Percentiles rank a stretch among this genome's conserved stretches.
Evolutionary conservation across 257 asterid genomes (phyloP).

Genomic region (Leptodermis oblonga): DNA sequence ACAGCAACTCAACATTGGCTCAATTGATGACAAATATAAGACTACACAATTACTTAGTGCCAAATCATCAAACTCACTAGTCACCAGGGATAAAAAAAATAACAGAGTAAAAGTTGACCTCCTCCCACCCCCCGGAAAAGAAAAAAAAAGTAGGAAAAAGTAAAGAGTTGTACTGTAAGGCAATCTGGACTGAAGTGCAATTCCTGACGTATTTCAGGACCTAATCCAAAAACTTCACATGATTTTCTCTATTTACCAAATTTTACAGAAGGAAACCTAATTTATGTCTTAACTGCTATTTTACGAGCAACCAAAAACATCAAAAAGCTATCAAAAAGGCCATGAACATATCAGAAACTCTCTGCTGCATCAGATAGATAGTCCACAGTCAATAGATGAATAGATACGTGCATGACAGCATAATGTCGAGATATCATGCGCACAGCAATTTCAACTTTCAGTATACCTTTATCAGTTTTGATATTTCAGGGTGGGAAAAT

Average conservation of each 20-base stretch:
- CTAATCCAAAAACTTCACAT: not conserved
- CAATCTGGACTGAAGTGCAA: not conserved
- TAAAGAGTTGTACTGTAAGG: not conserved
- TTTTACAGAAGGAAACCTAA: not conserved
- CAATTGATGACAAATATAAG: not conserved
- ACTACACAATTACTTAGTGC: not conserved
- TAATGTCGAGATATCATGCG: not conserved
- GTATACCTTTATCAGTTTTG: conserved; percentile 69
- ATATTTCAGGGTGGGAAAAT: conserved; percentile 69
- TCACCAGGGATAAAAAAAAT: not conserved
- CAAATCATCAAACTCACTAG: not conserved
- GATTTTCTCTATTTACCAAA: not conserved
- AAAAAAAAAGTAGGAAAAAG: not conserved
- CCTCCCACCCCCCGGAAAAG: too few species aligned
- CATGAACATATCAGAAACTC: not conserved
- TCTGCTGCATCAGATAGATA: not conserved
- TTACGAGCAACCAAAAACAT: not conserved
- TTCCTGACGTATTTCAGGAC: not conserved
- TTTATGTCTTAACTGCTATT: not conserved
- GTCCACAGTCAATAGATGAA: conserved; percentile 10
- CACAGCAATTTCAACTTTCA: conserved; percentile 11
- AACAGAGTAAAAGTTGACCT: not conserved
- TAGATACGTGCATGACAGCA: not conserved
- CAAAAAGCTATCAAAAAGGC: conserved; percentile 4
- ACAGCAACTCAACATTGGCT: too few species aligned